phyloP scores from a whole-genome alignment of 2,329 filamentous ascomycete genomes.

The Bipolaris cookei region DNA sequence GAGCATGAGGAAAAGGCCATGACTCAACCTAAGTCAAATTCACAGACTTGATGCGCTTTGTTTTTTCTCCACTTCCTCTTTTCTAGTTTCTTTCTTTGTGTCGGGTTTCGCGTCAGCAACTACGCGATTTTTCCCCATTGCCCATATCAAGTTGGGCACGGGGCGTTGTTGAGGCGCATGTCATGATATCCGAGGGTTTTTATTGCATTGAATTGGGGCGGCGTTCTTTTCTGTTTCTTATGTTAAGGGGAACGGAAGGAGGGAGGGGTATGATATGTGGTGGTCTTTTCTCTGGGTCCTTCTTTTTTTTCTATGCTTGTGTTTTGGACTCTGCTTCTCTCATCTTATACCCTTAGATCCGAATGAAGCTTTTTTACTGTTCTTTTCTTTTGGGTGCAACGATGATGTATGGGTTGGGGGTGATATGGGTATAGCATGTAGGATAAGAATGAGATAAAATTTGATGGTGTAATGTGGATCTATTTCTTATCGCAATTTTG shows the following conservation, averaged over 20 bases:
- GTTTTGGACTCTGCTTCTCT: not conserved
- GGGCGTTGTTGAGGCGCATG: slow-evolving; percentile 1
- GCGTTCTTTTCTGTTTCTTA: not conserved
- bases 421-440: not conserved
- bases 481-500: no score
- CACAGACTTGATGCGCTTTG: not conserved
- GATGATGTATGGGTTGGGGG: not conserved
- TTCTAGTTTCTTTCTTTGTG: not conserved
- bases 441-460: not conserved
- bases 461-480: not conserved
- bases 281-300: slow-evolving; percentile 1
- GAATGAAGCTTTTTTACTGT: slow-evolving; percentile 15
- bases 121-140: no score
- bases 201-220: not conserved
- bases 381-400: not conserved
- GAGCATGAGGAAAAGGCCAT: slow-evolving; percentile 17
- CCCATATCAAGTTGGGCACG: no score
- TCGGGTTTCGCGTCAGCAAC: not conserved
- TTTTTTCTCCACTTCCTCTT: not conserved
- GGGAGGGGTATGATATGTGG: not conserved
- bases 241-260: no score
- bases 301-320: not conserved
- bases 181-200: slow-evolving; percentile 9
- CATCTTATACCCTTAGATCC: slow-evolving; percentile 24
- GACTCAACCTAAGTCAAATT: not conserved